These are phyloP conservation scores for Acrocalymma vagum DNA, from an alignment of 2,329 filamentous ascomycete species.

Conservation along the genomic window DNA sequence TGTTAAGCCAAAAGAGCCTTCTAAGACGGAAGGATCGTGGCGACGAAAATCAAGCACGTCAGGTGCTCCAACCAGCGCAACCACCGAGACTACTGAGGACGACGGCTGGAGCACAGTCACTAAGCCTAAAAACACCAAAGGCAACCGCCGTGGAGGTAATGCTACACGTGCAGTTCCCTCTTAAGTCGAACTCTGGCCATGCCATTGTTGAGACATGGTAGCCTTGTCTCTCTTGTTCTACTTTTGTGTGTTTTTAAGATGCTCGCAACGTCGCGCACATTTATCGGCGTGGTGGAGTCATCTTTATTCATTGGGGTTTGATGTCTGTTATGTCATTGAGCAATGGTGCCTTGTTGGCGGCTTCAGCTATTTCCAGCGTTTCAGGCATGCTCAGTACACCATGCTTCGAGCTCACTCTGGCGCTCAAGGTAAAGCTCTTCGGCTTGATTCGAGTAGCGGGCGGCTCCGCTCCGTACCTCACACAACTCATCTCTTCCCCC, in stretches of 20 bases:
- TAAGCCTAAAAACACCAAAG: conserved; percentile 51
- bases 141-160: conserved; percentile 50
- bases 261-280: conserved; percentile 37
- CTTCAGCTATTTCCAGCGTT: conserved; percentile 17
- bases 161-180: conserved; percentile 57
- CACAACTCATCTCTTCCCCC: conserved; percentile 9
- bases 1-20: conserved; percentile 63
- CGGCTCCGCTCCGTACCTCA: conserved; percentile 2
- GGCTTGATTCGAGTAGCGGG: conserved; percentile 15
- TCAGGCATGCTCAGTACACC: conserved; percentile 16
- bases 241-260: conserved; percentile 29
- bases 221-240: conserved; percentile 16
- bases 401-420: conserved; percentile 12
- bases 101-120: conserved; percentile 64
- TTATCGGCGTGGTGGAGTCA: conserved; percentile 33
- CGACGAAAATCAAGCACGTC: conserved; percentile 46
- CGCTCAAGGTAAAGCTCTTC: conserved; percentile 12
- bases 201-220: conserved; percentile 13
- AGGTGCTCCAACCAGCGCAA: conserved; percentile 45
- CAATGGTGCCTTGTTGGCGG: conserved; percentile 31
- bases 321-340: conserved; percentile 25
- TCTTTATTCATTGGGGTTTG: conserved; percentile 26
- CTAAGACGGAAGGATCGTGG: conserved; percentile 50
- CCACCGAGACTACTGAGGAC: conserved; percentile 58
- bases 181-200: conserved; percentile 32